phyloP scores from a whole-genome alignment of 2,329 filamentous ascomycete species.

The Fusarium verrucosum region DNA sequence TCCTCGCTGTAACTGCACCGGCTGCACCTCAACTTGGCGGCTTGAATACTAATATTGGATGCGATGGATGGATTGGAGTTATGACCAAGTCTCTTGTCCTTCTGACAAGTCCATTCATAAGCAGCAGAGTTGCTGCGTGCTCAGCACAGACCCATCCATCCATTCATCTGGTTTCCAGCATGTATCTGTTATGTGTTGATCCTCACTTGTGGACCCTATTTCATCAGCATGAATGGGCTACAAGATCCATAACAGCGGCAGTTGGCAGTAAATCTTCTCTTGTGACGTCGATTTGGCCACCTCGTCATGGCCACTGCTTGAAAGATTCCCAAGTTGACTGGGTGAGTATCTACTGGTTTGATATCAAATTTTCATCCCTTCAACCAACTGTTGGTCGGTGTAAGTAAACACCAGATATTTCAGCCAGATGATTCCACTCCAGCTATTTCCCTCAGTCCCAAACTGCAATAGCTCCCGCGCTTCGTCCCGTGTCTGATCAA shows the following conservation, averaged over 20 bases:
- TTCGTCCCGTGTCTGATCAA: constrained; percentile 18
- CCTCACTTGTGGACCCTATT: constrained; percentile 23
- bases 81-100: not conserved
- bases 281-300: constrained; percentile 41
- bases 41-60: no score
- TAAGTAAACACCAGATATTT: constrained; percentile 11
- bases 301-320: constrained; percentile 27
- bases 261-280: constrained; percentile 26
- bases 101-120: constrained; percentile 19
- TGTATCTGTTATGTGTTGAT: constrained; percentile 20
- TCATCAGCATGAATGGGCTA: constrained; percentile 18
- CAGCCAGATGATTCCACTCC: constrained; percentile 9
- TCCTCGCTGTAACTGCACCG: constrained; percentile 18
- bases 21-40: constrained; percentile 8
- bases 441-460: constrained; percentile 34
- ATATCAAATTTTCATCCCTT: not conserved
- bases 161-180: constrained; percentile 6
- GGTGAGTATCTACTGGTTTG: not conserved
- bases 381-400: constrained; percentile 4
- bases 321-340: not conserved
- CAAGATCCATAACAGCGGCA: constrained; percentile 26
- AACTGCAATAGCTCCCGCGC: constrained; percentile 12
- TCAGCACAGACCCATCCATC: not conserved
- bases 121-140: constrained; percentile 19
- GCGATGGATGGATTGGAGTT: no score